A percentile compares a stretch with the other conserved stretches of the same genome.
Conservation (phyloP, 768 basidiomycete species). For the Peribolospora kevripleyi region DNA sequence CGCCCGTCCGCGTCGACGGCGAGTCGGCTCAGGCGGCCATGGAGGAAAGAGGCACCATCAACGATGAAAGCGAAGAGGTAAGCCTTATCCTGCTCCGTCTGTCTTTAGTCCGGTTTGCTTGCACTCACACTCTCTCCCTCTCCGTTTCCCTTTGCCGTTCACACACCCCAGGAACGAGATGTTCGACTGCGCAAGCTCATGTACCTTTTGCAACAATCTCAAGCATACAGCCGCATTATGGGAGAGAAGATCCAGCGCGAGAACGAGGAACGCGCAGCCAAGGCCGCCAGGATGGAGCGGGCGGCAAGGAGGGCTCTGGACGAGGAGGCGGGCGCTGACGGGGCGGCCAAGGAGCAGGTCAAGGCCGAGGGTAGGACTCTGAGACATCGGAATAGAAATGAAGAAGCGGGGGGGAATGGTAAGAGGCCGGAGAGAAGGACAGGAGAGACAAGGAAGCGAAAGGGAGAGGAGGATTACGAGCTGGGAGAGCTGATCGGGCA, state of each 20-base stretch:
- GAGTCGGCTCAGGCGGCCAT: too few relatives aligned
- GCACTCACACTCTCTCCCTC: too few relatives aligned
- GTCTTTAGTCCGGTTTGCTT: too few relatives aligned
- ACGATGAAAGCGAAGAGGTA: too few relatives aligned
- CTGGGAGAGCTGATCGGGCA: neutral
- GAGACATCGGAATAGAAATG: neutral
- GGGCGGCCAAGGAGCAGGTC: neutral
- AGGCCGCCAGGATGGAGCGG: neutral
- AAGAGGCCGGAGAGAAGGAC: constrained; percentile 1
- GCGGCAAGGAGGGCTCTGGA: neutral
- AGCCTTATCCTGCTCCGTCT: too few relatives aligned
- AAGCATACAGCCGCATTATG: constrained; percentile 2
- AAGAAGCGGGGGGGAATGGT: neutral
- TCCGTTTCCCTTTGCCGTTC: neutral
- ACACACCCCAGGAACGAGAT: too few relatives aligned
- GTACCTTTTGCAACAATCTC: constrained; percentile 1
- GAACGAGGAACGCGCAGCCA: neutral
- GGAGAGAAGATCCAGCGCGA: constrained; percentile 6
- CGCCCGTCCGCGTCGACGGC: too few relatives aligned
- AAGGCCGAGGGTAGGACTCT: neutral
- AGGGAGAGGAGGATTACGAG: neutral
- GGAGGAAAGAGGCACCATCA: too few relatives aligned
- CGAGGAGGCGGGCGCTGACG: neutral
- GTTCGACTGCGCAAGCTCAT: neutral
- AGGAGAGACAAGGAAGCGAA: neutral